Evolutionary conservation across 345 rosid genomes (phyloP), one percentile per base, ranked within the genome.

Genomic region (Garcia nutans): DNA sequence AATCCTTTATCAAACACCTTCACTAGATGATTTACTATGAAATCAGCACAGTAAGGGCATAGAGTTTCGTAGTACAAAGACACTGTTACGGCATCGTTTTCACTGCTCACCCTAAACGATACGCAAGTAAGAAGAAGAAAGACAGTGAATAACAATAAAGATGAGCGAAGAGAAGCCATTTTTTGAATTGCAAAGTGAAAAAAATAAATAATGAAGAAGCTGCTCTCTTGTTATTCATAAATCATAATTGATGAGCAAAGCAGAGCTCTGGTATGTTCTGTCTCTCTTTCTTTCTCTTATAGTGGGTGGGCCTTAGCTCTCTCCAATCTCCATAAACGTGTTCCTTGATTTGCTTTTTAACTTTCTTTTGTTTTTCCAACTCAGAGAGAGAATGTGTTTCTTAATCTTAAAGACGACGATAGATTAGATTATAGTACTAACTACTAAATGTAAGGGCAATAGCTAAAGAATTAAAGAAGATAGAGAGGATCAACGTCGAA

Each of bases 31-130:
- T 95, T 88, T 10, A 85, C 96, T 8, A 95, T 89, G 84, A 95
- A 95, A 71, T 89, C 81, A 41, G 92, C 89, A 72, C 89, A 92
- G 75, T 81, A 86, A 0, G 97, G 97, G 65, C 97, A 92, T 9
- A 94, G 80, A 22, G 92, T 68, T 81, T 92, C 97, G 63, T 92
- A 91, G 88, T 92, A 92, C 55, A 95, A 65, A 74, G 91, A 88
- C 65, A 95, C 47, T 0, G 84, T 85, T 8, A 95, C 96, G 33
- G 78, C 88, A 28, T 83, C 88, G 37, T 82, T 78, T 23, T 75
- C 76, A 74, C 33, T 12, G 2, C 26, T 55, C 0, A 82, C 13
- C n/a, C 71, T 2, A 49, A 47, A 67, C 6, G 70, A 33, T 17
- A 75, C 8, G 28, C 47, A 76, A 54, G 56, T 45, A 11, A 74